phyloP scores from a whole-genome alignment of 148 eudicot species.

The Chenopodium album region DNA sequence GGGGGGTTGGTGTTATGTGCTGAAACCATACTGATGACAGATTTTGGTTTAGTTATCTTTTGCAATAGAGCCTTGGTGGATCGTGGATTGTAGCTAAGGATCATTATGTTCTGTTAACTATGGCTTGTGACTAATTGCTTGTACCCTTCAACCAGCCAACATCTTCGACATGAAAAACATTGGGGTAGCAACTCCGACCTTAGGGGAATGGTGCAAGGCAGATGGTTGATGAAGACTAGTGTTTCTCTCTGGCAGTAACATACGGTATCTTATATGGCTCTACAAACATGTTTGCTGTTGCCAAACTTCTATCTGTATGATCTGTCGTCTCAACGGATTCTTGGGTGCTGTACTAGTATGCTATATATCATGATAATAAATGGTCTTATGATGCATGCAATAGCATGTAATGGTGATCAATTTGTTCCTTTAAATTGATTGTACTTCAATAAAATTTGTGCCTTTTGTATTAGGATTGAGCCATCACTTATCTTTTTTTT shows the following conservation, averaged over 20 bases:
- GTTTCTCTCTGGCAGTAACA: background rate
- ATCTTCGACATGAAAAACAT: conserved; percentile 72
- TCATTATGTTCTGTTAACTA: background rate
- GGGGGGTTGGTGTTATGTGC: background rate
- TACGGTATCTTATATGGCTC: too few species aligned
- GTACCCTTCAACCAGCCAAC: conserved; percentile 54
- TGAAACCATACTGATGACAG: background rate
- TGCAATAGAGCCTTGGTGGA: background rate
- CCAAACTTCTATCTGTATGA: background rate
- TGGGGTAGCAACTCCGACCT: conserved; percentile 74
- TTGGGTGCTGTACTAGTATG: background rate
- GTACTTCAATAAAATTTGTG: too few species aligned
- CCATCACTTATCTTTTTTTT: too few species aligned
- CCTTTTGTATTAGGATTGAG: too few species aligned
- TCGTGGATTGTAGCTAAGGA: background rate
- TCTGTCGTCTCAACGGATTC: background rate
- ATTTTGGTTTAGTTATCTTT: background rate
- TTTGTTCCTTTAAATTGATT: too few species aligned
- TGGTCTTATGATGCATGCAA: too few species aligned
- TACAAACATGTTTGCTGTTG: too few species aligned
- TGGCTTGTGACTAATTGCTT: conserved; percentile 28
- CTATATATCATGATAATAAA: too few species aligned
- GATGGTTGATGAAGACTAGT: conserved; percentile 20
- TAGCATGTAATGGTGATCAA: too few species aligned
- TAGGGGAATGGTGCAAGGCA: conserved; percentile 64